These are phyloP conservation scores for Wickerhamiella domercqiae DNA, from an alignment of 805 yeast genomes.

Conservation along the genomic window DNA sequence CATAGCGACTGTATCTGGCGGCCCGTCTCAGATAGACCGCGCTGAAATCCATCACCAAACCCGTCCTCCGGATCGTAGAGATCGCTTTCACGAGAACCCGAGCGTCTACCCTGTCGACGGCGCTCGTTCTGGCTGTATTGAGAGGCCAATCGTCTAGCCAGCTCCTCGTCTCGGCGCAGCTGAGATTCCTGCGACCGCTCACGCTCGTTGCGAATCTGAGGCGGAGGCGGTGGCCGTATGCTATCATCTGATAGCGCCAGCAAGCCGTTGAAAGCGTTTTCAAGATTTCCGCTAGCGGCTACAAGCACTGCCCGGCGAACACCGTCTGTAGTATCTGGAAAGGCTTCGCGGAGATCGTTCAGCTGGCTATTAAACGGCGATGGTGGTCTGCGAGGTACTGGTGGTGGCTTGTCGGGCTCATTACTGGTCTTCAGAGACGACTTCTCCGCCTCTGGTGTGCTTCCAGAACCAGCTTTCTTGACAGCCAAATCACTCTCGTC, in stretches of 20 bases:
- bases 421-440: too few relatives aligned
- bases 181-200: constrained; percentile 26
- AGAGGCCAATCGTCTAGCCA: constrained; percentile 62
- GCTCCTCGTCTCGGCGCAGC: constrained; percentile 55
- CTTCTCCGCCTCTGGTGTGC: not conserved
- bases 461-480: not conserved
- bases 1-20: constrained; percentile 15
- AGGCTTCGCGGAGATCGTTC: constrained; percentile 63
- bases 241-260: constrained; percentile 50
- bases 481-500: constrained; percentile 2
- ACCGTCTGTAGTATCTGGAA: constrained; percentile 61
- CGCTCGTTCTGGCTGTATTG: constrained; percentile 4
- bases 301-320: constrained; percentile 64
- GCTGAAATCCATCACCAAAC: constrained; percentile 12
- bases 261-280: constrained; percentile 79
- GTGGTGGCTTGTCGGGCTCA: constrained; percentile 4
- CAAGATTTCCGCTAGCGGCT: constrained; percentile 69
- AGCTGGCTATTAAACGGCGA: constrained; percentile 41
- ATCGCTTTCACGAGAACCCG: constrained; percentile 1
- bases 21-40: constrained; percentile 15
- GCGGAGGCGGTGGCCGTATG: constrained; percentile 23
- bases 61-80: constrained; percentile 7
- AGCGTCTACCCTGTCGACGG: constrained; percentile 2
- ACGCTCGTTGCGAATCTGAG: constrained; percentile 19
- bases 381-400: constrained; percentile 42